Conservation (phyloP, 176 grass and related monocot species). For the Otatea glauca region DNA sequence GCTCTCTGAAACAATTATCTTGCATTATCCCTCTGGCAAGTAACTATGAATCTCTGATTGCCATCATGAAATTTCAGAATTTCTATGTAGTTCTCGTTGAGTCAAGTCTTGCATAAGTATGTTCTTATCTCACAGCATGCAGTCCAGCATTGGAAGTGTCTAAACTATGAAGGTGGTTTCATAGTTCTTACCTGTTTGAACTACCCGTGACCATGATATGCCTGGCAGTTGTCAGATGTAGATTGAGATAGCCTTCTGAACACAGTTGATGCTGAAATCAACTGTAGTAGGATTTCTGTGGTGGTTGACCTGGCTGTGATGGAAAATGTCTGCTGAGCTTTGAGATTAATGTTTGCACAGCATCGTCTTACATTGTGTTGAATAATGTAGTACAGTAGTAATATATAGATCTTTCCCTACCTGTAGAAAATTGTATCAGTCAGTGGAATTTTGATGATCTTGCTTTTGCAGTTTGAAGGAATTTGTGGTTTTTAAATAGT, state of each 20-base stretch:
- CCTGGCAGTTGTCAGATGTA: background rate
- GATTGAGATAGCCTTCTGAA: background rate
- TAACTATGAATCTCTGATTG: background rate
- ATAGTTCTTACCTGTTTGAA: constrained; percentile 39
- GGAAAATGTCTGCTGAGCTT: background rate
- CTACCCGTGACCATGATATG: background rate
- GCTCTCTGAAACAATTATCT: background rate
- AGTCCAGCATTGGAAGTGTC: background rate
- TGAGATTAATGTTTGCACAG: background rate
- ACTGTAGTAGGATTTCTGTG: background rate
- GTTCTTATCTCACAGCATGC: background rate
- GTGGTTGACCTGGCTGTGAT: background rate
- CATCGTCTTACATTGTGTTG: background rate
- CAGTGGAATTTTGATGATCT: background rate
- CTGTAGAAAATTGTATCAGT: background rate
- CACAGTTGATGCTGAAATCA: background rate
- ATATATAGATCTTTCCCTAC: background rate
- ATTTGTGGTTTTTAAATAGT: background rate
- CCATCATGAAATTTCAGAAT: background rate
- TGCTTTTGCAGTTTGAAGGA: background rate
- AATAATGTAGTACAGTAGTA: background rate
- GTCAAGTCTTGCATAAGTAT: background rate
- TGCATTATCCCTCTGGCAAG: background rate
- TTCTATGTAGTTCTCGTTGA: background rate
- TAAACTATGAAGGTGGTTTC: background rate